These are phyloP conservation scores for Ilyonectria sp. DNA, from an alignment of 2,329 filamentous ascomycete genomes.

Conservation along the genomic window DNA sequence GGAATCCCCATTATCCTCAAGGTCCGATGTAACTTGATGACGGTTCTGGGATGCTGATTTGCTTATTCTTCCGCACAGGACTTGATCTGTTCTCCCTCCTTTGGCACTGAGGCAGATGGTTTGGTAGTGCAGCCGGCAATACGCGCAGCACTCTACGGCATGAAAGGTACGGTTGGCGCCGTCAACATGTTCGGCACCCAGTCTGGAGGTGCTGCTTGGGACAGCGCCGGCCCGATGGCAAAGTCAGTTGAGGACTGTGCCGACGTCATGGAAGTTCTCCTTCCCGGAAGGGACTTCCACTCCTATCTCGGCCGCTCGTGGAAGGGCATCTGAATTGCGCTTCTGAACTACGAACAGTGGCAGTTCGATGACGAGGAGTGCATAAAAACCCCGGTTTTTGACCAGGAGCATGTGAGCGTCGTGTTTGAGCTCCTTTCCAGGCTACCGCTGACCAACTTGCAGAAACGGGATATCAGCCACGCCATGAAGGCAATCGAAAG, in stretches of 20 bases:
- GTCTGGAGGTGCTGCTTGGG: conserved; percentile 11
- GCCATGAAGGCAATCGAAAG: conserved; percentile 11
- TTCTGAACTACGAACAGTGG: conserved; percentile 22
- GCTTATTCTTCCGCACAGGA: too few species aligned
- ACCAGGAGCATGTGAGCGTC: conserved; percentile 7
- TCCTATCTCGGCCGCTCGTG: conserved; percentile 3
- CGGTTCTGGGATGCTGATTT: too few species aligned
- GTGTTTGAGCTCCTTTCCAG: neutral
- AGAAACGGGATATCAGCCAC: conserved; percentile 1
- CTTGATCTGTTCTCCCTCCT: too few species aligned
- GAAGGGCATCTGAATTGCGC: conserved; percentile 12
- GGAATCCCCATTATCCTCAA: conserved; percentile 22
- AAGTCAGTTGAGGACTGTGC: conserved; percentile 20
- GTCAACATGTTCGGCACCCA: conserved; percentile 17
- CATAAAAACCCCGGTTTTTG: conserved; percentile 7
- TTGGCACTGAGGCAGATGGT: conserved; percentile 49
- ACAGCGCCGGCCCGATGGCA: conserved; percentile 23
- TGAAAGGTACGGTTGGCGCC: conserved; percentile 39
- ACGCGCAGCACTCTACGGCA: conserved; percentile 40
- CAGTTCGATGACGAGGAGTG: conserved; percentile 10
- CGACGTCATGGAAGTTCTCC: conserved; percentile 15
- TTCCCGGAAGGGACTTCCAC: conserved; percentile 2
- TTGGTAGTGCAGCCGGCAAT: conserved; percentile 38
- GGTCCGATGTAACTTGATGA: neutral
- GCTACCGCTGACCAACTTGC: neutral